These are phyloP conservation scores for Pezicula carpinea DNA, from an alignment of 2,329 filamentous ascomycete species.

Conservation along the genomic window DNA sequence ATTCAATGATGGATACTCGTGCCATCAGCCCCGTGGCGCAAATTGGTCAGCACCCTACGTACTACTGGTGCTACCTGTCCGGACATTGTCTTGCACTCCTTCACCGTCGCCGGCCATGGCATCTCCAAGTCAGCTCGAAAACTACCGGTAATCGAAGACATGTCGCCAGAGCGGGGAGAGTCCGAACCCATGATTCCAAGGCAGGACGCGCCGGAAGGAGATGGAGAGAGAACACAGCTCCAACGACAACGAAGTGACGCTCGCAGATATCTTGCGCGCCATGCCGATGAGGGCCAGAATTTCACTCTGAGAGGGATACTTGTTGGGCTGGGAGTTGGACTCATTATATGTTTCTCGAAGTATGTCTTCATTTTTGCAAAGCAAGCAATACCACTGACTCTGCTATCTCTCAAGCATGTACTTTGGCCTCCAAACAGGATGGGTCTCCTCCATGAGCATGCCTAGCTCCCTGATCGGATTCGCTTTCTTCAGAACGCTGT, in stretches of 20 bases:
- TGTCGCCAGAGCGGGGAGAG: slow-evolving; percentile 22
- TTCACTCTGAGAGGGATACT: slow-evolving; percentile 80
- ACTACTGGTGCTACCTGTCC: too few relatives aligned
- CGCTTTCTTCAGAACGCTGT: slow-evolving; percentile 80
- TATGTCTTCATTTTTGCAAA: too few relatives aligned
- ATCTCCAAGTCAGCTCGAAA: not conserved
- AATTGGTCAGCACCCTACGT: too few relatives aligned
- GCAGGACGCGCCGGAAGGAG: too few relatives aligned
- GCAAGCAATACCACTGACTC: too few relatives aligned
- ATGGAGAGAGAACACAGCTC: slow-evolving; percentile 1
- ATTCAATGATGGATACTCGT: too few relatives aligned
- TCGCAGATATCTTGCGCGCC: slow-evolving; percentile 22
- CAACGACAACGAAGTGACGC: slow-evolving; percentile 23
- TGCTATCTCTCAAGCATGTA: slow-evolving; percentile 55
- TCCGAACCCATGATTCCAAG: slow-evolving; percentile 6
- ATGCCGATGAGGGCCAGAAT: slow-evolving; percentile 46
- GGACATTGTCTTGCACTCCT: too few relatives aligned
- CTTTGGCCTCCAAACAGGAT: slow-evolving; percentile 87
- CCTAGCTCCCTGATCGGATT: slow-evolving; percentile 92
- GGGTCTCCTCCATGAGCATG: slow-evolving; percentile 92
- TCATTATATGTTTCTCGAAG: slow-evolving; percentile 92
- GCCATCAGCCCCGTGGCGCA: too few relatives aligned
- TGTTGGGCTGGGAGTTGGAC: slow-evolving; percentile 78
- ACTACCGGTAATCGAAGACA: not conserved
- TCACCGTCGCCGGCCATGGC: too few relatives aligned